phyloP scores from a whole-genome alignment of 352 stramenopile species.

The Thalassiosira hispida region DNA sequence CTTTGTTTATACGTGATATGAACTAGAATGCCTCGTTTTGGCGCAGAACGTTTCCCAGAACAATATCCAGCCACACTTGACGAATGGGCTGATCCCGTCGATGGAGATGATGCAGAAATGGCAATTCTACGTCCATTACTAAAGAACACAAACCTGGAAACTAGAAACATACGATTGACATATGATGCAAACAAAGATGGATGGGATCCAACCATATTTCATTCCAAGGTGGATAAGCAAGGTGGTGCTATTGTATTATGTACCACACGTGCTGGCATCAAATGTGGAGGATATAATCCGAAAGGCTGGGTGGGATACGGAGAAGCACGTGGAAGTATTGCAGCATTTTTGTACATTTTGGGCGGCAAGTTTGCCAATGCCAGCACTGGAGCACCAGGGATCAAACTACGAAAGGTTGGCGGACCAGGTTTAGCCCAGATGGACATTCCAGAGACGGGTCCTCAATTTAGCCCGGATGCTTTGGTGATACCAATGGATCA shows the following conservation, averaged over 20 bases:
- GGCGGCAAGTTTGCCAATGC: constrained; percentile 30
- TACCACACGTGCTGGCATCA: constrained; percentile 47
- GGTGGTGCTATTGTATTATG: constrained; percentile 70
- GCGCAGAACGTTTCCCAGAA: constrained; percentile 72
- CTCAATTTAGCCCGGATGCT: constrained; percentile 68
- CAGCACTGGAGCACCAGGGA: constrained; percentile 34
- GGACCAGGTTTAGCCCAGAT: constrained; percentile 2
- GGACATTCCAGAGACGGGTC: constrained; percentile 41
- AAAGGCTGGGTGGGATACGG: constrained; percentile 79
- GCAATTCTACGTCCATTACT: constrained; percentile 73
- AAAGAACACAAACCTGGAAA: constrained; percentile 85
- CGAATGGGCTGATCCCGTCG: constrained; percentile 73
- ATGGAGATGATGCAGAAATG: constrained; percentile 72
- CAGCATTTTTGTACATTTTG: constrained; percentile 82
- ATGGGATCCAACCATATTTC: constrained; percentile 77
- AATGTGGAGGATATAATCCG: constrained; percentile 82
- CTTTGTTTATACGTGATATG: no score
- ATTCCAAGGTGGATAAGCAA: constrained; percentile 78
- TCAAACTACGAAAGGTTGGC: constrained; percentile 77
- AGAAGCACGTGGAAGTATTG: constrained; percentile 79
- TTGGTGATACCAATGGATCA: constrained; percentile 30
- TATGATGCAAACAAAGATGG: constrained; percentile 84
- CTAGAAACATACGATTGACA: constrained; percentile 66
- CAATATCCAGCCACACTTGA: constrained; percentile 80
- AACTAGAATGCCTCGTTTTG: constrained; percentile 64